Base-by-base conservation (phyloP, 2,329 filamentous ascomycete species). In the Cryphonectria japonica region DNA sequence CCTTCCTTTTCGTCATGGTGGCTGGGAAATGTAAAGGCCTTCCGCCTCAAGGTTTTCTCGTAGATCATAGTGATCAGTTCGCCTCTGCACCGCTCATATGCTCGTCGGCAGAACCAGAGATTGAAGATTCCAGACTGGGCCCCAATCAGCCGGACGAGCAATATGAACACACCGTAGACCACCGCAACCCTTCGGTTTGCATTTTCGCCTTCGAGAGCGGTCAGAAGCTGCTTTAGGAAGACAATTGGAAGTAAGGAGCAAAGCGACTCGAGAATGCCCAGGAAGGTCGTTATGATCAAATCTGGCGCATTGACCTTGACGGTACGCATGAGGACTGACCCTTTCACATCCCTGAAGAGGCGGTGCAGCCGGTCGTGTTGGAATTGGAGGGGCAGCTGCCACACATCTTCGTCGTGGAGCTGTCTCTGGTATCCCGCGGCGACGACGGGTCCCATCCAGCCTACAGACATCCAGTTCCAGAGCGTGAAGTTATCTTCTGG, bases 21-120 rank as follows among this genome's bases (percentile, higher is more conserved):
- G 57, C 78, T 80, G 3, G 78, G 81, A 59, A 83, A 81, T 0
- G 83, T 83, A 71, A 83, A 83, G 1, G 81, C 83, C 79, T 93
- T 93, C 8, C 92, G 83, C 13, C 88, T 87, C 16, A 93, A 79
- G 0, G 91, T 92, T 79, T 95, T 95, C 76, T 94, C 92, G 76
- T 93, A 94, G 16, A 95, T 85, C 88, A 93, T 94, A 22, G 92
- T 95, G 71, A 95, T 92, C 86, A 95, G 89, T 80, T 97, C 94
- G 5, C 94, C 94, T 64, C 94, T 85, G 6, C 92, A 94, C 71
- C 94, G 85, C 79, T 97, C 94, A 75, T 97, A 97, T 39, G 89
- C 89, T 72, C 95, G 89, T 74, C 94, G 88, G n/a, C 90, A 89
- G 77, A 92, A 97, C 94, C 94, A 97, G 0, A 94, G 82, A 34